Evolutionary conservation across 2,329 filamentous ascomycete genomes (phyloP), one percentile per base, ranked within the genome.

Genomic region (Mycocentrospora acerina): DNA sequence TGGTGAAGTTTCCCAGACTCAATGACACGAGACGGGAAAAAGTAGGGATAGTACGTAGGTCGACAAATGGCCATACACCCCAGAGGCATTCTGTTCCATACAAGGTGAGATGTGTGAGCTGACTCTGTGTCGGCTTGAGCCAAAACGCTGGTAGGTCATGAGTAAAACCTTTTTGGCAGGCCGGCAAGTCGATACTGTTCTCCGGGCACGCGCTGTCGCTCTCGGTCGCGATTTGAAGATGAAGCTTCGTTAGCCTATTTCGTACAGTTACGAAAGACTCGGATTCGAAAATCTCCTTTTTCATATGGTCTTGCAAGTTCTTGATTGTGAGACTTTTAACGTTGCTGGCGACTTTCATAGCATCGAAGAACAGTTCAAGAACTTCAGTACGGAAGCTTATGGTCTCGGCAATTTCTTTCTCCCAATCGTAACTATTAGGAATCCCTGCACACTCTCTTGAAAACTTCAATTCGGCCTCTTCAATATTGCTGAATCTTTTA

Each of bases 11-110:
- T 0, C 71, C 70, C 0, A 78, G 46, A 0, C 63, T 55, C 0
- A 77, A 59, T 0, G 66, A 58, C 22, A 62, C 62, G 4, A 77
- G 64, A 0, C 60, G 52, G 0, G 71, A 70, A 19, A 76, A 70
- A n/a, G 34, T 30, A 47, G 39, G 46, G 39, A 73, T 29, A n/a
- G 35, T 22, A 11, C 41, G 60, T 19, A 73, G 62, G 27, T 70
- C 57, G 14, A 60, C 59, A 0, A 70, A 71, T 3, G 62, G 62
- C 50, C 64, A 74, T 2, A 73, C 68, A 46, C 67, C 75, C 33
- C 67, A 69, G 1, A 64, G 47, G 4, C 40, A 42, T 3, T 44
- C 29, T 7, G 35, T 33, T 3, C 54, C 59, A 42, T 62, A 73
- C 1, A 76, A 42, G 0, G 67, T 71, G 4, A 76, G 55, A n/a